A percentile compares a stretch with the other conserved stretches of the same genome.
phyloP scores from a whole-genome alignment of 768 basidiomycete species.

The Butyriboletus loyo region DNA sequence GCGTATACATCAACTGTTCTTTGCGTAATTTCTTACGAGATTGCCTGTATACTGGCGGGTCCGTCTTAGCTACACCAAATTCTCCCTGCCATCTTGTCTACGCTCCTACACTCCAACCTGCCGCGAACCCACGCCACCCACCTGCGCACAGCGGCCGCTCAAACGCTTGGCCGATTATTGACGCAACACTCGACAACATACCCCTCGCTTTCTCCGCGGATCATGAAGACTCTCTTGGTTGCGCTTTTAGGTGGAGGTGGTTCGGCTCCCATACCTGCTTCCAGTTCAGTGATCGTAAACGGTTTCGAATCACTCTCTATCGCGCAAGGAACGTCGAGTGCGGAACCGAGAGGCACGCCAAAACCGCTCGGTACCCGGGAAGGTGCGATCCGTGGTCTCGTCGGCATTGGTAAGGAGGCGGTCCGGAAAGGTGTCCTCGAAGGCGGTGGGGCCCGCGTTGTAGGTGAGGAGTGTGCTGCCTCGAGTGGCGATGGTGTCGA shows the following conservation, averaged over 20 bases:
- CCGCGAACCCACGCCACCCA: constrained; percentile 63
- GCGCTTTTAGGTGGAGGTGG: constrained; percentile 57
- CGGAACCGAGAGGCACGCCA: constrained; percentile 36
- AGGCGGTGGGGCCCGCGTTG: constrained; percentile 72
- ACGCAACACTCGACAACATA: constrained; percentile 86
- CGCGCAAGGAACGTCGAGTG: constrained; percentile 30
- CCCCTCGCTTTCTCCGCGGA: constrained; percentile 80
- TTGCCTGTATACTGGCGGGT: not conserved
- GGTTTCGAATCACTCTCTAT: constrained; percentile 28
- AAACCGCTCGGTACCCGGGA: constrained; percentile 81
- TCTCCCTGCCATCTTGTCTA: constrained; percentile 87
- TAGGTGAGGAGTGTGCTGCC: constrained; percentile 61
- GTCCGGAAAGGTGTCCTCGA: constrained; percentile 79
- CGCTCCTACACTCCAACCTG: constrained; percentile 83
- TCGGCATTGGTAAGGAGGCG: constrained; percentile 83
- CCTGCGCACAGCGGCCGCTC: constrained; percentile 77
- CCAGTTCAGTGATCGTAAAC: constrained; percentile 19
- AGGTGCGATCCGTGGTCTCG: constrained; percentile 84
- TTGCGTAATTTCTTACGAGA: not conserved
- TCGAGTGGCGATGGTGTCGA: constrained; percentile 33
- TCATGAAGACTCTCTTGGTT: constrained; percentile 90
- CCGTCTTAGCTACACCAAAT: constrained; percentile 86
- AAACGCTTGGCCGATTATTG: constrained; percentile 79
- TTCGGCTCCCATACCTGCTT: constrained; percentile 3
- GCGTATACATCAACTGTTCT: constrained; percentile 31